These are phyloP conservation scores for Russula dissimulans DNA, from an alignment of 768 basidiomycete genomes.

Conservation along the genomic window DNA sequence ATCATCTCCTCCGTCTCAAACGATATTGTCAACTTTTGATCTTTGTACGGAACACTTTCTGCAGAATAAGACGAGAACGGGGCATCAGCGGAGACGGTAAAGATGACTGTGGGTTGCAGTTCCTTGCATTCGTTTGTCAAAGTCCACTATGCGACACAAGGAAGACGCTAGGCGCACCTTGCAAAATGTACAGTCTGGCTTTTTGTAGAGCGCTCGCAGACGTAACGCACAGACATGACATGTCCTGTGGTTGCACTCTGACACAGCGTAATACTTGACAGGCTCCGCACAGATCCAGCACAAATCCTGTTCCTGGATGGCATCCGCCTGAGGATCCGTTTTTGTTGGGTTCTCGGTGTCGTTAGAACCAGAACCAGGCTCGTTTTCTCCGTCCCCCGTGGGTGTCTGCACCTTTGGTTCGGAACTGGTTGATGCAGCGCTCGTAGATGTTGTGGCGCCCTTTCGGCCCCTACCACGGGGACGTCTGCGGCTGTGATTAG, in stretches of 20 bases:
- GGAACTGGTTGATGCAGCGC: background rate
- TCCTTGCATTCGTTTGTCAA: conserved; percentile 37
- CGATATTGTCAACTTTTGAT: conserved; percentile 61
- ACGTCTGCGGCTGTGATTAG: conserved; percentile 6
- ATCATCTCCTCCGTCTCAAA: conserved; percentile 93
- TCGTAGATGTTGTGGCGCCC: background rate
- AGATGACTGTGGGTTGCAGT: conserved; percentile 64
- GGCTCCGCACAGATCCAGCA: conserved; percentile 97
- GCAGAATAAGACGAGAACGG: conserved; percentile 51
- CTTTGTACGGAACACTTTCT: conserved; percentile 52
- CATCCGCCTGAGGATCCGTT: background rate
- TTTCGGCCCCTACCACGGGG: conserved; percentile 2
- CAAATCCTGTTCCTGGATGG: conserved; percentile 24
- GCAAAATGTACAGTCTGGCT: conserved; percentile 89
- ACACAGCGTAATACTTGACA: conserved; percentile 81
- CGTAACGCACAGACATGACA: conserved; percentile 92
- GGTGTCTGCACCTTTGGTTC: background rate
- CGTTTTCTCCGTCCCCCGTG: background rate
- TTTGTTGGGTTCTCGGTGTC: background rate
- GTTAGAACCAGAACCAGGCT: background rate
- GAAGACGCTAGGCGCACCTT: conserved; percentile 46
- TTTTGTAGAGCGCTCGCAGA: conserved; percentile 88
- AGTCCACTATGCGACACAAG: background rate
- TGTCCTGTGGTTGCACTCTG: conserved; percentile 88
- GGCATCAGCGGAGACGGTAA: conserved; percentile 56